phyloP scores from a whole-genome alignment of 2,329 filamentous ascomycete species.

The Gyromitra esculenta region DNA sequence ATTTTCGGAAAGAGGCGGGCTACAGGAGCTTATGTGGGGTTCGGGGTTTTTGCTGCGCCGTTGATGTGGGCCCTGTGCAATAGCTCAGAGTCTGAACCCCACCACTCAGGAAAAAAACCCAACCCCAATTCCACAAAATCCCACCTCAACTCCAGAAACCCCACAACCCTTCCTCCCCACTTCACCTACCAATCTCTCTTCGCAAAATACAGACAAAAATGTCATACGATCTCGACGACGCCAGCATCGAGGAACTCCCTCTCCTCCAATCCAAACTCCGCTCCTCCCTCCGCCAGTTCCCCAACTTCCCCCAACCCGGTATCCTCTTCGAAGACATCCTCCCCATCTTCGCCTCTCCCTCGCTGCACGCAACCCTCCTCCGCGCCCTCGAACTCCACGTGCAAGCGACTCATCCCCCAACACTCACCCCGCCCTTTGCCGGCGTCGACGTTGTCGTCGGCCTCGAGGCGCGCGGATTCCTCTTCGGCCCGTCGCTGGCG shows the following conservation, averaged over 20 bases:
- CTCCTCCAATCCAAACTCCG: slow-evolving; percentile 75
- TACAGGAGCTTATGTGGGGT: background rate
- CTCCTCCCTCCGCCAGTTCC: slow-evolving; percentile 80
- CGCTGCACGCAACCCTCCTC: slow-evolving; percentile 78
- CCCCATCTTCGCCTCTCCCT: slow-evolving; percentile 85
- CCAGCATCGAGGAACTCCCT: slow-evolving; percentile 66
- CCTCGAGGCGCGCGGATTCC: slow-evolving; percentile 91
- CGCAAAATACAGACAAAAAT: slow-evolving; percentile 17
- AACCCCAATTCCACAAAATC: background rate
- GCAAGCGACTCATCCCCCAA: slow-evolving; percentile 68
- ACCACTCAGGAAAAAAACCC: background rate
- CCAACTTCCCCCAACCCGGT: slow-evolving; percentile 89
- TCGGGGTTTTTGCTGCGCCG: background rate
- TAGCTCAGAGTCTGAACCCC: background rate
- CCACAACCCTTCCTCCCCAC: background rate
- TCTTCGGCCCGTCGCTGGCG: slow-evolving; percentile 91
- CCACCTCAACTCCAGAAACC: background rate
- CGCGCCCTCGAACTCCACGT: slow-evolving; percentile 87
- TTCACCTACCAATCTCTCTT: too few species aligned
- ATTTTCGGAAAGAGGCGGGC: background rate
- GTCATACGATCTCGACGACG: slow-evolving; percentile 58
- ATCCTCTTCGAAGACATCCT: slow-evolving; percentile 99
- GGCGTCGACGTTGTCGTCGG: slow-evolving; percentile 84
- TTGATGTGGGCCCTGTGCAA: background rate
- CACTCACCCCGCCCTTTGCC: slow-evolving; percentile 66